phyloP scores from a whole-genome alignment of 805 yeast species.

The Yarrowia sp. region DNA sequence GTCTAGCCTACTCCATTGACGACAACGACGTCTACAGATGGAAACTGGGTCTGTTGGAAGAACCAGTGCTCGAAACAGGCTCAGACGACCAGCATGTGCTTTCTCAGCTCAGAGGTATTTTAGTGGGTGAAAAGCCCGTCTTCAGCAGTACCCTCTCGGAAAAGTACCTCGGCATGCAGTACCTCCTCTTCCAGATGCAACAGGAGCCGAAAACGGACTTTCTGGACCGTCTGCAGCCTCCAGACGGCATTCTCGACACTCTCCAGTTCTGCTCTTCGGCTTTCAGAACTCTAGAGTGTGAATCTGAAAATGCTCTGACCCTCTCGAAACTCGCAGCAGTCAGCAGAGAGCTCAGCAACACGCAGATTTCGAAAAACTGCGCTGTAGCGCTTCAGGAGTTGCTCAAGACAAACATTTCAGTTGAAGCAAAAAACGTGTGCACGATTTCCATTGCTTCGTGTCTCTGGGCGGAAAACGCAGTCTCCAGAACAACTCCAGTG shows the following conservation, averaged over 20 bases:
- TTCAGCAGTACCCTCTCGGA: neutral
- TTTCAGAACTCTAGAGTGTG: neutral
- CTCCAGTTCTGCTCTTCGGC: neutral
- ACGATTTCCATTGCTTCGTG: constrained; percentile 4
- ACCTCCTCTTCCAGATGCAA: neutral
- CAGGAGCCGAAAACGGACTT: neutral
- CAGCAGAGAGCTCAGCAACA: neutral
- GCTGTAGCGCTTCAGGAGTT: neutral
- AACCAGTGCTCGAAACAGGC: neutral
- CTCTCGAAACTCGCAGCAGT: neutral
- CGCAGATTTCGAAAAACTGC: constrained; percentile 9
- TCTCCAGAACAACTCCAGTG: constrained; percentile 1
- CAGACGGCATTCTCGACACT: neutral
- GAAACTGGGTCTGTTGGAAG: constrained; percentile 5
- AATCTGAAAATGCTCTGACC: neutral
- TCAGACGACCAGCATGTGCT: neutral
- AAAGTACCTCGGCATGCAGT: constrained; percentile 6
- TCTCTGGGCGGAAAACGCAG: neutral
- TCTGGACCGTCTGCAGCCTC: neutral
- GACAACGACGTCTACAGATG: neutral
- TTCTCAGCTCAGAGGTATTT: neutral
- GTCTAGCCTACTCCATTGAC: neutral
- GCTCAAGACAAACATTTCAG: neutral
- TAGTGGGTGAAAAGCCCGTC: neutral
- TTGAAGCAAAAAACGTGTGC: neutral